phyloP scores from a whole-genome alignment of 345 rosid genomes.

The Viola odorata region DNA sequence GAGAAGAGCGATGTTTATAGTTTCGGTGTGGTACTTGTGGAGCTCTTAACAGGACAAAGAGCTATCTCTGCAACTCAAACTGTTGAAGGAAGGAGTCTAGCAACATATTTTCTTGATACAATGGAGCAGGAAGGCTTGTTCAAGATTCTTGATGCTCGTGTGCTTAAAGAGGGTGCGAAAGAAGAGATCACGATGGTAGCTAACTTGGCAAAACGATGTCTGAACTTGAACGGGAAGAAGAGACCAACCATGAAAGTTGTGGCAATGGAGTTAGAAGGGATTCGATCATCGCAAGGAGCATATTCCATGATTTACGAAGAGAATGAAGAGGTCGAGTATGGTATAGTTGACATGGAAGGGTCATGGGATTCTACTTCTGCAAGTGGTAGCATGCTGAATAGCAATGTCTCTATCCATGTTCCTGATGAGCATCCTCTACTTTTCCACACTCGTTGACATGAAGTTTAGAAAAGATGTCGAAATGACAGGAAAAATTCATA shows the following conservation, averaged over 20 bases:
- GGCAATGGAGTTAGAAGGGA: slow-evolving; percentile 3
- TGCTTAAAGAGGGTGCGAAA: background rate
- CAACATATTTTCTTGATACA: background rate
- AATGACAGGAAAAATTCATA: too few species aligned
- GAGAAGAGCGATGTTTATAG: too few species aligned
- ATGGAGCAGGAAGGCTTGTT: background rate
- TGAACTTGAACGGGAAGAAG: background rate
- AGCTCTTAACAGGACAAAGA: background rate
- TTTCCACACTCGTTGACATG: too few species aligned
- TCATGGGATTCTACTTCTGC: background rate
- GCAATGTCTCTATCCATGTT: background rate
- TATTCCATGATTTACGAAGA: background rate
- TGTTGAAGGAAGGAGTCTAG: background rate
- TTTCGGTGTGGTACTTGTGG: too few species aligned
- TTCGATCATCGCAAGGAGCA: background rate
- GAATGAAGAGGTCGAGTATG: background rate
- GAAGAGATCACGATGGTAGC: slow-evolving; percentile 2
- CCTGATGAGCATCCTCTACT: too few species aligned
- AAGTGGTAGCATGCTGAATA: background rate
- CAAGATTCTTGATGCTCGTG: slow-evolving; percentile 2
- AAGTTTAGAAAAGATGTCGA: too few species aligned
- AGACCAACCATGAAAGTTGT: slow-evolving; percentile 7
- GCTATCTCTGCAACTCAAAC: background rate
- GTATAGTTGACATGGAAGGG: background rate
- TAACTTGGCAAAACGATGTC: slow-evolving; percentile 1